Percentiles rank a stretch among this genome's conserved stretches.
phyloP scores from a whole-genome alignment of 2,329 filamentous ascomycete genomes.

The Beauveria australis region DNA sequence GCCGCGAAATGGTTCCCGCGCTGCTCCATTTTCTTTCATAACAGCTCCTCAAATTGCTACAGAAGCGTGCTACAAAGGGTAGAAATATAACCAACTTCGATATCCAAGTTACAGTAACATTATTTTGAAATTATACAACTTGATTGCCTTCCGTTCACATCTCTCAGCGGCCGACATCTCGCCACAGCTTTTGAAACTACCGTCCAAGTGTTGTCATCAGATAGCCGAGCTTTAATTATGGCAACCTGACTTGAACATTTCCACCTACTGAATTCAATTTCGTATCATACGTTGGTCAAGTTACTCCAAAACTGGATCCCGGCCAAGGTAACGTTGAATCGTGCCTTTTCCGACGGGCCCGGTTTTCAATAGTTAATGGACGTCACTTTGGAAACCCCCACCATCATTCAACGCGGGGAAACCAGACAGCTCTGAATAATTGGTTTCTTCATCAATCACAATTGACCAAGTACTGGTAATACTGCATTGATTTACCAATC shows the following conservation, averaged over 20 bases:
- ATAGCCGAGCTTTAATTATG: no score
- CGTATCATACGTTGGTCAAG: neutral
- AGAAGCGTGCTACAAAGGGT: neutral
- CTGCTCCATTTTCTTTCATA: neutral
- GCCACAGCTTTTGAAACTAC: no score
- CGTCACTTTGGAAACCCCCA: constrained; percentile 2
- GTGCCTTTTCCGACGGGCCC: neutral
- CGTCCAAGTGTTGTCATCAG: no score
- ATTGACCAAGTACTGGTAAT: no score
- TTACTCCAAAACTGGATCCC: constrained; percentile 6
- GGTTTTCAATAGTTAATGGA: neutral
- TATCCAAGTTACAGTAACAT: neutral
- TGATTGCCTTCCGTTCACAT: no score
- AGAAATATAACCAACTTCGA: neutral
- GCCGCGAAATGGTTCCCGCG: neutral
- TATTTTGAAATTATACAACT: neutral
- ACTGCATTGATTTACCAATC: no score
- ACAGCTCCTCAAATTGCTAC: neutral
- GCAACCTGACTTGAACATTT: neutral
- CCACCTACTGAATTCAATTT: neutral
- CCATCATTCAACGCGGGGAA: neutral
- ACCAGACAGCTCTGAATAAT: neutral
- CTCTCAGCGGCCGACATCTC: no score
- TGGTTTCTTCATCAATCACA: neutral
- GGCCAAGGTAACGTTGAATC: constrained; percentile 7